Percentiles rank a stretch among this genome's conserved stretches.
These are phyloP conservation scores for Fraxinus ornus DNA, from an alignment of 305 asterid species.

Conservation along the genomic window DNA sequence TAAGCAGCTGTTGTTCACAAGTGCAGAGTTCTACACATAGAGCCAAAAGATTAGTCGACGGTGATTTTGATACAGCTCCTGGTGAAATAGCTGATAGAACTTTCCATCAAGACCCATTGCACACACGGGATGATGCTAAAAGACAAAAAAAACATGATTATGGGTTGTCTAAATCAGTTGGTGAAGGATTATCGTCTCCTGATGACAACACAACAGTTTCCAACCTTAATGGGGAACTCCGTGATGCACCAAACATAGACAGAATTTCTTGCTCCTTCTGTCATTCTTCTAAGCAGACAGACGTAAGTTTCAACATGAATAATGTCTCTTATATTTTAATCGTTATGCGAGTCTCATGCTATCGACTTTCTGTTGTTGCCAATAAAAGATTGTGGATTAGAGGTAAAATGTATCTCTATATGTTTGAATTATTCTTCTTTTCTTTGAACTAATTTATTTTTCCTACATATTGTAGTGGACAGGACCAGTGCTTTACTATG, in stretches of 20 bases:
- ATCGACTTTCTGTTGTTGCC: slow-evolving; percentile 3
- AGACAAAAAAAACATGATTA: slow-evolving; percentile 30
- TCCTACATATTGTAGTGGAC: slow-evolving; percentile 33
- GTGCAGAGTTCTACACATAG: slow-evolving; percentile 19
- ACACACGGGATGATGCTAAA: slow-evolving; percentile 19
- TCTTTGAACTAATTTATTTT: background rate
- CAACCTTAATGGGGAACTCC: slow-evolving; percentile 13
- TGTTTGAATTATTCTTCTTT: background rate
- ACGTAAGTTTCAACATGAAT: slow-evolving; percentile 30
- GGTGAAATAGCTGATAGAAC: background rate
- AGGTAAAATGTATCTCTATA: background rate
- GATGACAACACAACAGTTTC: slow-evolving; percentile 15
- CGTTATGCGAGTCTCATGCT: background rate
- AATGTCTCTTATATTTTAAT: background rate
- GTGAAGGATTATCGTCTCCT: background rate
- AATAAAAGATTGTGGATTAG: background rate
- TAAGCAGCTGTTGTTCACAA: background rate
- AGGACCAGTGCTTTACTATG: slow-evolving; percentile 35
- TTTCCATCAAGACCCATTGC: background rate
- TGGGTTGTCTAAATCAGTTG: slow-evolving; percentile 18
- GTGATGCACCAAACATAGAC: slow-evolving; percentile 14
- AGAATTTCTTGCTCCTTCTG: slow-evolving; percentile 41
- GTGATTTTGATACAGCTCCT: background rate
- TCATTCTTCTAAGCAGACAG: slow-evolving; percentile 37
- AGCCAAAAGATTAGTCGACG: slow-evolving; percentile 14